Evolutionary conservation across 169 alveolate species (phyloP).

Genomic region (Plasmodium coatneyi): DNA sequence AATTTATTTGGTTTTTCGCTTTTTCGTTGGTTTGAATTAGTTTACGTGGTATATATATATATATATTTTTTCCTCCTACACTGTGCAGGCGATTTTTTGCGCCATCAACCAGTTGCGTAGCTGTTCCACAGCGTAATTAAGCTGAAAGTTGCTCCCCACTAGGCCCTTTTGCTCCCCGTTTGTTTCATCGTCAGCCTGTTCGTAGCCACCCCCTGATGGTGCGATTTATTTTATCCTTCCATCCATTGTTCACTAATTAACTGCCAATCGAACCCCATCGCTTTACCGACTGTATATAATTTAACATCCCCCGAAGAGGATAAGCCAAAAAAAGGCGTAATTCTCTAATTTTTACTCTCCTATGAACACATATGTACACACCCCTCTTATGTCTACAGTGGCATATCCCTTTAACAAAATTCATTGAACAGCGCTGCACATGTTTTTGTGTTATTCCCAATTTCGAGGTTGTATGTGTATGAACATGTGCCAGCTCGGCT

Average conservation of each 20-base stretch:
- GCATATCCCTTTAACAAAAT: not conserved
- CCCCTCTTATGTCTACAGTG: not conserved
- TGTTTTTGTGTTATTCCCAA: not conserved
- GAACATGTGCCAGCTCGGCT: not conserved
- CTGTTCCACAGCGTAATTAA: not conserved
- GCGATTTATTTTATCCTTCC: not conserved
- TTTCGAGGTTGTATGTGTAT: not conserved
- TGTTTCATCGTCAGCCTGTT: not conserved
- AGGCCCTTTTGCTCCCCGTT: not conserved
- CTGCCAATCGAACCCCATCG: not conserved
- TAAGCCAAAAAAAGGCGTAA: constrained; percentile 1
- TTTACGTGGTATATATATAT: not conserved
- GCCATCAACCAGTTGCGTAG: not conserved
- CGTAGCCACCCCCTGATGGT: not conserved
- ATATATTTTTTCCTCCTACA: not conserved
- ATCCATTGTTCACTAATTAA: not conserved
- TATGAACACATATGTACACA: not conserved
- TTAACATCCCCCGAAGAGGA: not conserved
- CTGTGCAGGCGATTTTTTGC: not conserved
- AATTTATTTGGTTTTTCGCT: not conserved
- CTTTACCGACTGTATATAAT: not conserved
- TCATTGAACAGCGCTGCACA: not conserved
- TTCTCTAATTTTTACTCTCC: not conserved
- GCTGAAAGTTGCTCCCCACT: not conserved
- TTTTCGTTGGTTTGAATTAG: not conserved